Base-by-base conservation (phyloP, 768 basidiomycete genomes). In the Roridomyces roridus region DNA sequence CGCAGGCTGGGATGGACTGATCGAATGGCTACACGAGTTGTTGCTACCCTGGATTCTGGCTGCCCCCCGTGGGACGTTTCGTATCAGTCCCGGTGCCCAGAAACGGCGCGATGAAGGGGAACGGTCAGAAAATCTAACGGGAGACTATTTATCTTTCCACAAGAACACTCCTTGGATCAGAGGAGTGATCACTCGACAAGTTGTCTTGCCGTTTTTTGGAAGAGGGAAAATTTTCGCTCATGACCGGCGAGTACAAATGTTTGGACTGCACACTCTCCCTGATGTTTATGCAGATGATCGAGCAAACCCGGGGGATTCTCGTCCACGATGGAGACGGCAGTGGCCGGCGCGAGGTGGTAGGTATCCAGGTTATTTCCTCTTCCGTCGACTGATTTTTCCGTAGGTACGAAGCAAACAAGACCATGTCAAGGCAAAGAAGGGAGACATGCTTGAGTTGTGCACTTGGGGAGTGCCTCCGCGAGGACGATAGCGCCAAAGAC, bases 241-340 rank as follows among this genome's bases (percentile, higher is more conserved):
- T 45, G 64, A 65, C 25, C 62, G 63, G 21, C 57, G 64, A 1
- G 15, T 41, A 46, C n/a, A 63, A 63, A 46, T 62, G 62, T 7
- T 65, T 53, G 57, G 64, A 62, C 35, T 59, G 23, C 62, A 62
- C 0, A 62, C 62, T 15, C 62, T 56, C 28, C 53, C 64, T 14
- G 57, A 62, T 3, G 43, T n/a, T n/a, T n/a, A n/a, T n/a, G n/a
- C n/a, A n/a, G 47, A 5, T 50, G 64, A 2, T 59, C 54, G 10
- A 50, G 50, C 14, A 63, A 63, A n/a, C n/a, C n/a, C n/a, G n/a
- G n/a, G n/a, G n/a, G 47, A 48, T 57, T 35, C 20, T 65, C 25
- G 49, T 58, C 6, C 60, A 50, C 26, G 7, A 44, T 15, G 40
- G 35, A 1, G 57, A 59, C 29, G 63, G 51, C 9, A 50, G 44